These are phyloP conservation scores for Ophiostoma tasmaniense DNA, from an alignment of 2,329 filamentous ascomycete species.

Conservation along the genomic window DNA sequence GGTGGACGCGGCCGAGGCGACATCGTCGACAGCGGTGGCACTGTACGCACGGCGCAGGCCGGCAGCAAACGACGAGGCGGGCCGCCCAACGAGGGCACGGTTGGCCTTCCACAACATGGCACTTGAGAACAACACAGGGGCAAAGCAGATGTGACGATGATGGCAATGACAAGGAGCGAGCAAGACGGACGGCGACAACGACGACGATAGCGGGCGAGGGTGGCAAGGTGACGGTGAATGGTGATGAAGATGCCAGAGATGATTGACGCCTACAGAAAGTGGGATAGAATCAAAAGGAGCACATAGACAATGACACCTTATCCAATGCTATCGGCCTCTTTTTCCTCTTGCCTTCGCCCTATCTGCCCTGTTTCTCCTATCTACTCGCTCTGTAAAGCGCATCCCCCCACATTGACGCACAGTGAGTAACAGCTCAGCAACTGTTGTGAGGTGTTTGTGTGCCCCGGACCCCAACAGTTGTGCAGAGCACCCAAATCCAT, in stretches of 20 bases:
- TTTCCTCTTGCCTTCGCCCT: neutral
- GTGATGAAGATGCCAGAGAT: neutral
- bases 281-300: neutral
- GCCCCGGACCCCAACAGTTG: neutral
- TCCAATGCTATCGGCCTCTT: neutral
- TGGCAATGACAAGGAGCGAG: neutral
- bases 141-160: neutral
- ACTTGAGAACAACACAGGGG: neutral
- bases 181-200: neutral
- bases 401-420: neutral
- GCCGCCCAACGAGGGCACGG: neutral
- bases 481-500: neutral
- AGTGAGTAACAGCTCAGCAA: neutral
- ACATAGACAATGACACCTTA: neutral
- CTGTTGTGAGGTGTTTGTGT: neutral
- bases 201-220: neutral
- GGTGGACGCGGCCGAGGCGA: neutral
- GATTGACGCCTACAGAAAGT: neutral
- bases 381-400: neutral
- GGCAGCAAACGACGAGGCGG: neutral
- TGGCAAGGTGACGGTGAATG: too few relatives aligned
- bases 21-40: neutral
- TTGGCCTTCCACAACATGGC: constrained; percentile 6
- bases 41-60: constrained; percentile 10
- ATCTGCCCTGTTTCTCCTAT: neutral